Evolutionary conservation across 176 grass and related monocot genomes (phyloP).

Genomic region (Guadua angustifolia): DNA sequence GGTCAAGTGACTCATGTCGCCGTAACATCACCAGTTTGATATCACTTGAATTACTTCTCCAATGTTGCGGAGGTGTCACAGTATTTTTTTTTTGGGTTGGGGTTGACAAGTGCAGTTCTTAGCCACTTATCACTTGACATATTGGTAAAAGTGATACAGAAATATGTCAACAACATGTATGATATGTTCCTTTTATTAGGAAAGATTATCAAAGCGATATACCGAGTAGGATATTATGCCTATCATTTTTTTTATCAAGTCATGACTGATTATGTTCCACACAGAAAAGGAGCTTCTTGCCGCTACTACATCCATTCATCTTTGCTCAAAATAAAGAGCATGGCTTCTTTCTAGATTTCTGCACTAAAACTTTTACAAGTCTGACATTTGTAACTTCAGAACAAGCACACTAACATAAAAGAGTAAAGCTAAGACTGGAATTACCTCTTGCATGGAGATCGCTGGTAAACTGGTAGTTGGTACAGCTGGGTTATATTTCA

Average conservation of each 20-base stretch:
- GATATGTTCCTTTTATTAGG: neutral
- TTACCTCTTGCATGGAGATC: slow-evolving; percentile 82
- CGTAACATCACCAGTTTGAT: neutral
- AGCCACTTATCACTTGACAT: neutral
- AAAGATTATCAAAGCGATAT: slow-evolving; percentile 23
- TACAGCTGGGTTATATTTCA: slow-evolving; percentile 70
- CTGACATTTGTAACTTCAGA: slow-evolving; percentile 21
- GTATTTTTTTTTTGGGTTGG: neutral
- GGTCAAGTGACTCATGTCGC: neutral
- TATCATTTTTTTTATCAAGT: neutral
- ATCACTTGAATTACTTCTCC: slow-evolving; percentile 13
- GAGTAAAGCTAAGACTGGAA: neutral
- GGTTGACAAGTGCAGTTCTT: neutral
- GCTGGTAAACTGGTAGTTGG: slow-evolving; percentile 66
- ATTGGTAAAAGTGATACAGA: neutral
- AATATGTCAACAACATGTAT: neutral
- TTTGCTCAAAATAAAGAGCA: slow-evolving; percentile 14
- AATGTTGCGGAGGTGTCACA: neutral
- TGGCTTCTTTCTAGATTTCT: slow-evolving; percentile 15
- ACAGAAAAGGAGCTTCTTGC: neutral
- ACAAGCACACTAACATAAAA: slow-evolving; percentile 8
- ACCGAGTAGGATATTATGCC: slow-evolving; percentile 3
- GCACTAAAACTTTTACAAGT: slow-evolving; percentile 3
- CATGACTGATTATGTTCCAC: neutral
- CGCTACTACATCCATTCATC: neutral